A percentile compares a stretch with the other conserved stretches of the same genome.
Evolutionary conservation across 208 protist genomes (phyloP).

Genomic region (Leishmania arabica): DNA sequence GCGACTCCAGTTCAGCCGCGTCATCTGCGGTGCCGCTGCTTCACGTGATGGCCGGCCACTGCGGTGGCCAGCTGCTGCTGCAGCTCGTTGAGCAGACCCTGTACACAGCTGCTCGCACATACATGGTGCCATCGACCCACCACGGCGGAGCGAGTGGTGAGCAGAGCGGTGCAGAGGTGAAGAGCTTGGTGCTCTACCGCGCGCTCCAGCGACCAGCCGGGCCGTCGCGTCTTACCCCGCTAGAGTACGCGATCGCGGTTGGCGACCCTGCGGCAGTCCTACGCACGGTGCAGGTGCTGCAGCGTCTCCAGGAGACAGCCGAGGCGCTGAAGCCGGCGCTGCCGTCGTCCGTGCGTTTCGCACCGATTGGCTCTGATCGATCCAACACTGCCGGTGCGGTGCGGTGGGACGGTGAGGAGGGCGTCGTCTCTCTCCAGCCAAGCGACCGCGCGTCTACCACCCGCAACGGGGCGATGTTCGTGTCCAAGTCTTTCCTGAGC

Average conservation of each 20-base stretch:
- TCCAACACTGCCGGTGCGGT: not conserved
- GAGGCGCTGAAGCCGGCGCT: conserved; percentile 2
- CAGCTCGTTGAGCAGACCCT: conserved; percentile 48
- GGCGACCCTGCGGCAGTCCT: conserved; percentile 61
- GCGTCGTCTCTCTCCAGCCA: not conserved
- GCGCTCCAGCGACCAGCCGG: conserved; percentile 50
- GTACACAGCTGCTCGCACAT: conserved; percentile 16
- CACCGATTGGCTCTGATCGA: not conserved
- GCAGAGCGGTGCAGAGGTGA: conserved; percentile 22
- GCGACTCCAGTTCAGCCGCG: not conserved
- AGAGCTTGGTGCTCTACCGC: conserved; percentile 40
- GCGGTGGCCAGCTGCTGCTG: conserved; percentile 45
- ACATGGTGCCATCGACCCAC: not conserved
- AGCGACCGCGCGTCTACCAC: not conserved
- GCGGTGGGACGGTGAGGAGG: not conserved
- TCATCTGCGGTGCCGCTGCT: conserved; percentile 23
- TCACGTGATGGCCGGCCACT: conserved; percentile 50
- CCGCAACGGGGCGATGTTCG: conserved; percentile 15
- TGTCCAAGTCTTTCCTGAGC: conserved; percentile 47
- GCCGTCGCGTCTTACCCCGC: conserved; percentile 51
- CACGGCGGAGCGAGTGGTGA: conserved; percentile 5
- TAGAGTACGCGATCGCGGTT: conserved; percentile 71
- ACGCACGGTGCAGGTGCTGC: conserved; percentile 58
- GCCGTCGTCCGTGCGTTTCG: not conserved
- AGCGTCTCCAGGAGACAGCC: conserved; percentile 43